Percentiles rank a stretch among this genome's conserved stretches.
These are phyloP conservation scores for Vaccinium vitisidaea DNA, from an alignment of 148 eudicot species.

Conservation along the genomic window DNA sequence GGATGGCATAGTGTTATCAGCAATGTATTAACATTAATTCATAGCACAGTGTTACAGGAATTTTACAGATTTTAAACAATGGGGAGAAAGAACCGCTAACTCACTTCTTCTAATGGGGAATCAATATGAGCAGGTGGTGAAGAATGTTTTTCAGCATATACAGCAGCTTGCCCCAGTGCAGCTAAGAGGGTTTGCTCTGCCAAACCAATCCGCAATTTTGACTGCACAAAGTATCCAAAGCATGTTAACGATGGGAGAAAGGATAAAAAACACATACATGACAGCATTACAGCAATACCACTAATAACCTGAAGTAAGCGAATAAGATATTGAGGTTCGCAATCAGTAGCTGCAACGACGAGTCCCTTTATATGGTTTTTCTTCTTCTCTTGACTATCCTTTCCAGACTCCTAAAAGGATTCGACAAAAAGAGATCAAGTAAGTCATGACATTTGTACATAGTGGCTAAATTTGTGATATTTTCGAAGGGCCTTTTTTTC, in stretches of 20 bases:
- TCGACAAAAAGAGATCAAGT: slow-evolving; percentile 4
- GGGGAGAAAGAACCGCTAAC: slow-evolving; percentile 11
- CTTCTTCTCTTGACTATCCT: slow-evolving; percentile 91
- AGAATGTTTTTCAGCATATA: slow-evolving; percentile 67
- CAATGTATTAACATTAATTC: not conserved
- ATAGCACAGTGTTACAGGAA: not conserved
- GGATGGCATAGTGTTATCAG: not conserved
- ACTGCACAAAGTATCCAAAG: slow-evolving; percentile 39
- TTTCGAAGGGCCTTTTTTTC: not conserved
- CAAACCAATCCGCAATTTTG: slow-evolving; percentile 86
- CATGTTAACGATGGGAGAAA: slow-evolving; percentile 16
- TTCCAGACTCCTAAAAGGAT: slow-evolving; percentile 64
- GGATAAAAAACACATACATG: not conserved
- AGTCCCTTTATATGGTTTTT: slow-evolving; percentile 80
- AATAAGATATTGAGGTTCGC: slow-evolving; percentile 90
- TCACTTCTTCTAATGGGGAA: slow-evolving; percentile 77
- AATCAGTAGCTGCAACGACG: slow-evolving; percentile 89
- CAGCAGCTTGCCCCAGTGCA: slow-evolving; percentile 90
- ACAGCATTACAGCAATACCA: not conserved
- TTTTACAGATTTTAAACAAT: not conserved
- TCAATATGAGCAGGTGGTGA: slow-evolving; percentile 53
- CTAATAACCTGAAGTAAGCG: slow-evolving; percentile 77
- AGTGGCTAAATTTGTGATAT: not conserved
- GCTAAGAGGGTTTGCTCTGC: slow-evolving; percentile 91
- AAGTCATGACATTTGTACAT: not conserved